Evolutionary conservation across 2,329 filamentous ascomycete genomes (phyloP).

Genomic region (Penicillium brevicompactum): DNA sequence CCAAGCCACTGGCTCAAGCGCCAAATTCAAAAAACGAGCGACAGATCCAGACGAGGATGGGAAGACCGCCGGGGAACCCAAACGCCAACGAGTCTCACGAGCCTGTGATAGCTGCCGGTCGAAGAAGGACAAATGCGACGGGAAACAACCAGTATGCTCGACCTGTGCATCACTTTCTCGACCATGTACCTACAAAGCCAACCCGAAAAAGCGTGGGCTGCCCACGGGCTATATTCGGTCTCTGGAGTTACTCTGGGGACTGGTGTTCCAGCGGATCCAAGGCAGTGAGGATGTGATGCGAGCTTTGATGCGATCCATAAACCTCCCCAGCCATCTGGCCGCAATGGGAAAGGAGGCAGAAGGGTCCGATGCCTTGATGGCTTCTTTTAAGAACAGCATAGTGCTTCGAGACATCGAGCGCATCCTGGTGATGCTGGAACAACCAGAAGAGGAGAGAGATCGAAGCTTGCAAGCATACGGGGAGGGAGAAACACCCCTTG

Average conservation of each 20-base stretch:
- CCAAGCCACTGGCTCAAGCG: constrained; percentile 31
- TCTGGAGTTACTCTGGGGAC: constrained; percentile 68
- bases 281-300: constrained; percentile 62
- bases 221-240: constrained; percentile 79
- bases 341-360: constrained; percentile 43
- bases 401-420: constrained; percentile 66
- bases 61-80: constrained; percentile 43
- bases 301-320: constrained; percentile 53
- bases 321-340: constrained; percentile 39
- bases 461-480: constrained; percentile 26
- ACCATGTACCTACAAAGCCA: constrained; percentile 70
- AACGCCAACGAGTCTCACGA: constrained; percentile 67
- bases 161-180: constrained; percentile 67
- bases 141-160: constrained; percentile 65
- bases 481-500: constrained; percentile 31
- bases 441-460: constrained; percentile 42
- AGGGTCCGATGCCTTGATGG: constrained; percentile 60
- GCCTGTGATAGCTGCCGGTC: constrained; percentile 70
- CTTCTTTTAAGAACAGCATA: constrained; percentile 64
- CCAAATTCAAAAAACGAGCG: constrained; percentile 35
- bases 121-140: constrained; percentile 73
- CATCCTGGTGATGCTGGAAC: constrained; percentile 53
- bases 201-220: constrained; percentile 74
- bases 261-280: constrained; percentile 64
- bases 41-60: constrained; percentile 34